Conservation (phyloP, 495 filamentous ascomycete genomes). For the Penicillium daleae region DNA sequence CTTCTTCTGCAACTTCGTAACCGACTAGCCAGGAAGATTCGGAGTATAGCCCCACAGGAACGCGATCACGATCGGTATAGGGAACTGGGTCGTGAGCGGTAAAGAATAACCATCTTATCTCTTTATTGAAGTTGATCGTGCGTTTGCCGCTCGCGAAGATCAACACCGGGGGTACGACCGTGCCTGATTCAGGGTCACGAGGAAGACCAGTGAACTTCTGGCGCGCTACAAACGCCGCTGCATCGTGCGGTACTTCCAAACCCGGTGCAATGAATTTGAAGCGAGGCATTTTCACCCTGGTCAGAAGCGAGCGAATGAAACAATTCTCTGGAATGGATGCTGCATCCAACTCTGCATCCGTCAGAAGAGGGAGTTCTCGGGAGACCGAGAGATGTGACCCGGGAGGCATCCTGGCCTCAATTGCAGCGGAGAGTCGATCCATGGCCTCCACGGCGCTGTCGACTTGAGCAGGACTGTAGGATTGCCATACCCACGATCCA, state of each 20-base stretch:
- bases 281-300: background rate
- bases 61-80: background rate
- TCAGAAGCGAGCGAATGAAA: background rate
- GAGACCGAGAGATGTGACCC: background rate
- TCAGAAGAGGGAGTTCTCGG: background rate
- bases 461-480: background rate
- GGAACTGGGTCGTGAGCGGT: background rate
- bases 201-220: background rate
- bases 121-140: background rate
- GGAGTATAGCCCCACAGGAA: background rate
- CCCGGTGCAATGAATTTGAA: constrained; percentile 1
- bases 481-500: background rate
- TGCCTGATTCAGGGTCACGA: background rate
- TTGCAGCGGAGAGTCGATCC: constrained; percentile 2
- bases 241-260: background rate
- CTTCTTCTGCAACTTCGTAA: background rate
- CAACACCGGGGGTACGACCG: background rate
- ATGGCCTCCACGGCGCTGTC: background rate
- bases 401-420: background rate
- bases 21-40: background rate
- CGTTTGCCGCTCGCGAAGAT: background rate
- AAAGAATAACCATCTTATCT: background rate
- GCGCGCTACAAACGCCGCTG: background rate
- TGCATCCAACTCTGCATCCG: background rate
- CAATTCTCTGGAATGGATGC: background rate